Evolutionary conservation across 352 stramenopile species (phyloP).

Genomic region (Albugo candida): DNA sequence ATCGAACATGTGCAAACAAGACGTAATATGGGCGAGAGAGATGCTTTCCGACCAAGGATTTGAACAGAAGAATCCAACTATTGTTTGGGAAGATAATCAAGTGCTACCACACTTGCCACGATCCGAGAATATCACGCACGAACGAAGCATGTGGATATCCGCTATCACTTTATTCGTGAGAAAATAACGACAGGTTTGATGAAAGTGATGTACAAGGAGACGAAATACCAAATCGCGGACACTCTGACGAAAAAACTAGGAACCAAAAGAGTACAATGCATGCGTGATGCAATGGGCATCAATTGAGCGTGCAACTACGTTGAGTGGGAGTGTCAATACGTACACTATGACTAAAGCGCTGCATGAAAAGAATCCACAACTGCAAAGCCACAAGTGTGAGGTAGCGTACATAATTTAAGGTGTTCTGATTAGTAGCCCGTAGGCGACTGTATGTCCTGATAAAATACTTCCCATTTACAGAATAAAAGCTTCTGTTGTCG

Average conservation of each 20-base stretch:
- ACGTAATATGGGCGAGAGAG: conserved; percentile 6
- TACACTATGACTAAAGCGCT: too few relatives aligned
- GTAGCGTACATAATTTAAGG: too few relatives aligned
- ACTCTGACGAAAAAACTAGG: conserved; percentile 8
- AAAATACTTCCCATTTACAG: too few relatives aligned
- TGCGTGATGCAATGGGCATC: neutral
- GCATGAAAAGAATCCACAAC: too few relatives aligned
- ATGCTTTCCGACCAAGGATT: conserved; percentile 1
- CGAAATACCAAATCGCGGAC: conserved; percentile 8
- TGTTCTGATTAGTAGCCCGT: too few relatives aligned
- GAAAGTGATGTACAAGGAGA: conserved; percentile 5
- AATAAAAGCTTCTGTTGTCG: too few relatives aligned
- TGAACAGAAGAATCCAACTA: conserved; percentile 2
- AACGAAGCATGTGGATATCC: conserved; percentile 13
- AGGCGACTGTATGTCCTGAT: too few relatives aligned
- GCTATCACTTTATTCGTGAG: conserved; percentile 10
- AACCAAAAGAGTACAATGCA: neutral
- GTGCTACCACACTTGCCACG: too few relatives aligned
- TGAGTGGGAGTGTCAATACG: conserved; percentile 4
- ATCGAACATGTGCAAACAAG: conserved; percentile 8
- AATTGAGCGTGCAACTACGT: neutral
- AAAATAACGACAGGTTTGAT: conserved; percentile 3
- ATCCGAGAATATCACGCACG: conserved; percentile 1
- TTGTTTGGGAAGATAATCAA: conserved; percentile 8
- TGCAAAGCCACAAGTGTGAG: too few relatives aligned